Evolutionary conservation across 2,329 filamentous ascomycete species (phyloP).

Genomic region (Ophiostoma pallidulum): DNA sequence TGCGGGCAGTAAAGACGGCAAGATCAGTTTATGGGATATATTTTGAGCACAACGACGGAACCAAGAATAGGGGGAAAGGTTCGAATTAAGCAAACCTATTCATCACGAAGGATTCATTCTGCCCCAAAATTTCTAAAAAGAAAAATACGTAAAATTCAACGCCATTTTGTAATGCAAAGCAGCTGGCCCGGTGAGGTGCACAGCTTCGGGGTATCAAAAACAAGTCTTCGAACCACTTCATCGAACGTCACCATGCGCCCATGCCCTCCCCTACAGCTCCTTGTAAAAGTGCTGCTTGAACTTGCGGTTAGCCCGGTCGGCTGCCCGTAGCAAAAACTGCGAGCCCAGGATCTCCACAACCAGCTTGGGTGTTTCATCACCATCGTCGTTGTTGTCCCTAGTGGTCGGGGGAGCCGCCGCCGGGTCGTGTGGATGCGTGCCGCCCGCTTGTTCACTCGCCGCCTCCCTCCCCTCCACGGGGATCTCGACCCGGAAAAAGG

Average conservation of each 20-base stretch:
- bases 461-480: slow-evolving; percentile 25
- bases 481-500: slow-evolving; percentile 70
- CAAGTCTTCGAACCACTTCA: too few relatives aligned
- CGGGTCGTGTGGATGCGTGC: too few relatives aligned
- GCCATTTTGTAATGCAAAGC: neutral
- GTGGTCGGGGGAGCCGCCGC: too few relatives aligned
- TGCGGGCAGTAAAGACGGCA: slow-evolving; percentile 87
- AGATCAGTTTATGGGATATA: slow-evolving; percentile 91
- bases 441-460: too few relatives aligned
- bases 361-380: slow-evolving; percentile 29
- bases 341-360: slow-evolving; percentile 81
- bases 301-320: slow-evolving; percentile 82
- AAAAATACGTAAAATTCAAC: neutral
- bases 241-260: neutral
- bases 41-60: slow-evolving; percentile 41
- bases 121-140: too few relatives aligned
- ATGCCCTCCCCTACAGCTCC: slow-evolving; percentile 47
- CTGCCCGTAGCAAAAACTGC: slow-evolving; percentile 73
- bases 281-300: slow-evolving; percentile 77
- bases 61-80: too few relatives aligned
- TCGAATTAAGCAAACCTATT: too few relatives aligned
- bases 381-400: slow-evolving; percentile 17
- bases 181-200: neutral
- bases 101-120: too few relatives aligned
- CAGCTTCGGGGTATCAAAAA: slow-evolving; percentile 7